These are phyloP conservation scores for Aspergillus phoenicis DNA, from an alignment of 2,329 filamentous ascomycete genomes.

Conservation along the genomic window DNA sequence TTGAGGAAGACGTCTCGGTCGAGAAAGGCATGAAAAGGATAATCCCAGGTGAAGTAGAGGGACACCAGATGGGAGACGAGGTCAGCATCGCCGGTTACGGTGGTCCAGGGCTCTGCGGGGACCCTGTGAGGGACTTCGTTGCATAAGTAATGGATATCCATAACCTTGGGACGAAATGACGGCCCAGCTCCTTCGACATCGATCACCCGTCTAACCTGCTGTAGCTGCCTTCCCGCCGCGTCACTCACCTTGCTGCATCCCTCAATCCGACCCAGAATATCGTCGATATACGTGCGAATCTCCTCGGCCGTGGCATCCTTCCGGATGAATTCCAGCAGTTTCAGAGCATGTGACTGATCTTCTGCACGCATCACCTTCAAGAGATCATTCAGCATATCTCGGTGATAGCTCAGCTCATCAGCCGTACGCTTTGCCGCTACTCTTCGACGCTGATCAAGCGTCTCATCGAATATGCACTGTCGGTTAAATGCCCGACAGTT, in stretches of 20 bases:
- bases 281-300: conserved; percentile 37
- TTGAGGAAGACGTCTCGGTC: conserved; percentile 75
- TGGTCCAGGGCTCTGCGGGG: conserved; percentile 68
- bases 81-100: conserved; percentile 72
- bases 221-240: conserved; percentile 28
- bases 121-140: conserved; percentile 39
- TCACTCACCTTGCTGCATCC: conserved; percentile 17
- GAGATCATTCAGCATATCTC: conserved; percentile 42
- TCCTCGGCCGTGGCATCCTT: conserved; percentile 39
- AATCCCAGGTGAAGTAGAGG: conserved; percentile 94
- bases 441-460: conserved; percentile 55
- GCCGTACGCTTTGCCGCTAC: conserved; percentile 45
- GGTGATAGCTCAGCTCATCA: conserved; percentile 44
- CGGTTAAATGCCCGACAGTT: conserved; percentile 41
- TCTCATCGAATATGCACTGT: conserved; percentile 60
- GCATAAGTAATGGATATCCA: conserved; percentile 45
- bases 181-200: conserved; percentile 36
- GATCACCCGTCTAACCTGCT: conserved; percentile 33
- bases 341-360: conserved; percentile 31
- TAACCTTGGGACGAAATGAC: conserved; percentile 41
- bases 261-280: conserved; percentile 29
- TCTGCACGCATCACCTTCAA: conserved; percentile 38
- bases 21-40: conserved; percentile 80
- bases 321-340: conserved; percentile 40
- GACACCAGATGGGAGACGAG: conserved; percentile 81